phyloP scores from a whole-genome alignment of 495 filamentous ascomycete species.

The Trichoderma gamsii region DNA sequence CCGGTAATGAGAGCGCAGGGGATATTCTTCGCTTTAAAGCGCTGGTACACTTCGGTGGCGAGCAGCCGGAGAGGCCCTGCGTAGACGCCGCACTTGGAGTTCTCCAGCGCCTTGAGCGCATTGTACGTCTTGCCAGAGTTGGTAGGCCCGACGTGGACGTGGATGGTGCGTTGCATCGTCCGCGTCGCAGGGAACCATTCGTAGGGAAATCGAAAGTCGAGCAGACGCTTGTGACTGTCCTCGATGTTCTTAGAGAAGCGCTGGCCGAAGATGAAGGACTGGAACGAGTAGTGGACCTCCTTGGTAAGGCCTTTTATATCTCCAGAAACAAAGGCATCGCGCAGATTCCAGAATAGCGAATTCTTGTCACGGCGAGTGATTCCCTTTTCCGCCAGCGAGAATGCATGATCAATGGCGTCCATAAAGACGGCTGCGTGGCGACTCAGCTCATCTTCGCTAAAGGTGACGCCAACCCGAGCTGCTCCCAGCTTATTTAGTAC shows the following conservation, averaged over 20 bases:
- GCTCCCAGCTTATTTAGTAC: not conserved
- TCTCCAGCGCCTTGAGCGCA: constrained; percentile 79
- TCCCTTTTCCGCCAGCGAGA: constrained; percentile 28
- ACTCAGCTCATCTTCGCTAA: constrained; percentile 18
- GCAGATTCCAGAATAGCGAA: constrained; percentile 49
- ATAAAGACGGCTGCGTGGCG: constrained; percentile 33
- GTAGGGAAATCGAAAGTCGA: constrained; percentile 75
- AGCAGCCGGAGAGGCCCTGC: constrained; percentile 86
- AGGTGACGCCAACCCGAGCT: not conserved
- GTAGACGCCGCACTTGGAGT: constrained; percentile 72
- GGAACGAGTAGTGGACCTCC: constrained; percentile 59
- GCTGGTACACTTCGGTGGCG: constrained; percentile 85
- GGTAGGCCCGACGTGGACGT: constrained; percentile 94
- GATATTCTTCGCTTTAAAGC: constrained; percentile 69
- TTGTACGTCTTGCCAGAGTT: constrained; percentile 99
- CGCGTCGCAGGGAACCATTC: constrained; percentile 90
- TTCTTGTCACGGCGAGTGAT: constrained; percentile 34
- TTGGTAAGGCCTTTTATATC: constrained; percentile 43
- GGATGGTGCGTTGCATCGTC: constrained; percentile 69
- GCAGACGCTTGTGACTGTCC: constrained; percentile 39
- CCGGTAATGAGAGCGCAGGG: constrained; percentile 80
- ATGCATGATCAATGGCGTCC: constrained; percentile 29
- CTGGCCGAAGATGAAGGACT: constrained; percentile 40
- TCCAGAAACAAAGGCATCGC: constrained; percentile 47
- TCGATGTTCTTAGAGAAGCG: constrained; percentile 29